Evolutionary conservation across 2,329 filamentous ascomycete species (phyloP).

Genomic region (Nakataea oryzae): DNA sequence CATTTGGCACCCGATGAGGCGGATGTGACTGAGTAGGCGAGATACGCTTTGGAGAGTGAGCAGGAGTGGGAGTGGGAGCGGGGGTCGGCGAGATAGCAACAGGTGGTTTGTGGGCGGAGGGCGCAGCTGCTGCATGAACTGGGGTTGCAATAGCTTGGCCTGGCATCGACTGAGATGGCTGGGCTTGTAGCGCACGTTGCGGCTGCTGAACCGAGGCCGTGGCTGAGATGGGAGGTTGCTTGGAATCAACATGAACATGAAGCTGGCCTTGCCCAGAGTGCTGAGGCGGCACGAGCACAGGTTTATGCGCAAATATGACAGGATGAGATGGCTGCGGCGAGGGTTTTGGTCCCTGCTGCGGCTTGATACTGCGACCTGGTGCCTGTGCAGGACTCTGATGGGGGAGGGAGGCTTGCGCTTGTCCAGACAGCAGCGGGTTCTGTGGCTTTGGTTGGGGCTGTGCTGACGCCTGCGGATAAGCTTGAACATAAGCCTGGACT

Average conservation of each 20-base stretch:
- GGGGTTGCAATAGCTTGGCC: not conserved
- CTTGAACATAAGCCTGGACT: not conserved
- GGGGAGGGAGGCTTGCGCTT: not conserved
- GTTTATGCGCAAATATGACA: conserved; percentile 1
- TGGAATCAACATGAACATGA: not conserved
- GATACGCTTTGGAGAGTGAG: conserved; percentile 4
- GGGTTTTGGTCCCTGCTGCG: not conserved
- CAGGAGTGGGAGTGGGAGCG: not conserved
- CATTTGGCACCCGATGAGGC: not conserved
- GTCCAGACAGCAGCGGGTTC: not conserved
- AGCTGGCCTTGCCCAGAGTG: conserved; percentile 18
- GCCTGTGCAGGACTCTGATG: not conserved
- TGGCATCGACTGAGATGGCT: conserved; percentile 6
- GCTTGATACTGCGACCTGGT: not conserved
- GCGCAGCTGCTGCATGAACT: not conserved
- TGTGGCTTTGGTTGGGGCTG: not conserved
- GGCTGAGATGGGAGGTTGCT: conserved; percentile 9
- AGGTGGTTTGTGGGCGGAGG: not conserved
- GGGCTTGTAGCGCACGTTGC: conserved; percentile 5
- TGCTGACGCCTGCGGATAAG: not conserved
- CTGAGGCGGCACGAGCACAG: conserved; percentile 23
- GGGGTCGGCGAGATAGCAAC: not conserved
- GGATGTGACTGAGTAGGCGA: not conserved
- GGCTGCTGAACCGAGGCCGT: conserved; percentile 12
- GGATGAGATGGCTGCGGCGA: conserved; percentile 5